phyloP scores from a whole-genome alignment of 768 basidiomycete genomes.

The Russula sp. region DNA sequence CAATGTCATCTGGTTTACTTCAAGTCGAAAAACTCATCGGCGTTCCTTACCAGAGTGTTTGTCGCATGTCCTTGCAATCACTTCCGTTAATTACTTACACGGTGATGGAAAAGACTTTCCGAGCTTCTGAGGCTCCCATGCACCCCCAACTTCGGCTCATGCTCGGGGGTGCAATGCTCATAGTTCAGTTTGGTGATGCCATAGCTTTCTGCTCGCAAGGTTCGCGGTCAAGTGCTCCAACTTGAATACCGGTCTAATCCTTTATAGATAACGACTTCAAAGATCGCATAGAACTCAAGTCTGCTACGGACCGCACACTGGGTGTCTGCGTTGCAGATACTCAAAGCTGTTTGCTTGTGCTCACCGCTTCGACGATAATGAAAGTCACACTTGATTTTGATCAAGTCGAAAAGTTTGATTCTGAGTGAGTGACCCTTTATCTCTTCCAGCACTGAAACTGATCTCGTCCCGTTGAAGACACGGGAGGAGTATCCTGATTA shows the following conservation, averaged over 20 bases:
- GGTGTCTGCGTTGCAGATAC: conserved; percentile 55
- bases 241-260: neutral
- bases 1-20: conserved; percentile 36
- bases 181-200: conserved; percentile 70
- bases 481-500: conserved; percentile 60
- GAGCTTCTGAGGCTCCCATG: conserved; percentile 54
- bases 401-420: conserved; percentile 51
- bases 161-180: conserved; percentile 48
- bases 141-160: conserved; percentile 63
- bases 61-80: conserved; percentile 23
- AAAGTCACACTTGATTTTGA: conserved; percentile 55
- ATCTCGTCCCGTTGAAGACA: conserved; percentile 33
- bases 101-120: conserved; percentile 41
- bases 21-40: conserved; percentile 42
- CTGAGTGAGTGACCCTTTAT: conserved; percentile 42
- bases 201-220: conserved; percentile 65
- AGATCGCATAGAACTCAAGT: conserved; percentile 67
- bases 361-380: conserved; percentile 67
- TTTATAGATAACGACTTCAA: conserved; percentile 57
- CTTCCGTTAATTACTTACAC: neutral
- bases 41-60: conserved; percentile 73
- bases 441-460: neutral
- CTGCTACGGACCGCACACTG: conserved; percentile 56
- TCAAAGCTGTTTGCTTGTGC: conserved; percentile 44
- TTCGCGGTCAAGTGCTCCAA: conserved; percentile 24